Base-by-base conservation (phyloP, 1,284 basidiomycete species). In the Uromyces viciae-fabae region DNA sequence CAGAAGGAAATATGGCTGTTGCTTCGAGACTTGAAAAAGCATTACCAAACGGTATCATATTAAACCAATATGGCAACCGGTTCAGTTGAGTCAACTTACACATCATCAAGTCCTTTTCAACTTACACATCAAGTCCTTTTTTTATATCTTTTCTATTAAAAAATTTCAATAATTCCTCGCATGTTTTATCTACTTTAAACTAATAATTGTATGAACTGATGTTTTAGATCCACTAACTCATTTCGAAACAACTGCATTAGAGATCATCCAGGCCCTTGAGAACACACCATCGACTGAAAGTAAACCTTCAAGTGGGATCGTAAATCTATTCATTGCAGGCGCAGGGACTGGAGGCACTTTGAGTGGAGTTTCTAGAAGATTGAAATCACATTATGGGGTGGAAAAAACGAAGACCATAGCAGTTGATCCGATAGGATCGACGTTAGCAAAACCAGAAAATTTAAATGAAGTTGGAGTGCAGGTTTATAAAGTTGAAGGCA, bases 261-360 rank as follows among this genome's bases (percentile, higher is more conserved):
- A 98, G 86, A 98, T 98, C 83, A 91, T 95, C 82, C 90, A 83
- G 38, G 84, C 84, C 17, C 84, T 86, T 75, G 83, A 85, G 40
- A 82, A 83, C 66, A 82, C 82, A 15, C 73, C 75, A 17, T 60
- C 58, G 38, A 79, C 82, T 49, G 84, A 9, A 83, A 87, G 28
- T 58, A 85, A 81, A 85, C 86, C 81, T 0, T 88, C 87, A 0
- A 83, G 83, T 33, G 87, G 87, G 78, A 91, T 91, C 84, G 92
- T 98, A 31, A 92, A 95, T 84, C 91, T 91, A 0, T 88, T 98
- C 58, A 87, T 97, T n/a, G 93, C 92, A 5, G 92, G 94, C 5
- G 94, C 95, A 14, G 96, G 96, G 9, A 99, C 96, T 0, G 96
- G 96, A 40, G 96, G 96, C 11, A 98, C 96, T 0, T 88, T 99